Percentiles rank a stretch among this genome's conserved stretches.
phyloP scores from a whole-genome alignment of 768 basidiomycete genomes.

The Hypholoma sublateritium region DNA sequence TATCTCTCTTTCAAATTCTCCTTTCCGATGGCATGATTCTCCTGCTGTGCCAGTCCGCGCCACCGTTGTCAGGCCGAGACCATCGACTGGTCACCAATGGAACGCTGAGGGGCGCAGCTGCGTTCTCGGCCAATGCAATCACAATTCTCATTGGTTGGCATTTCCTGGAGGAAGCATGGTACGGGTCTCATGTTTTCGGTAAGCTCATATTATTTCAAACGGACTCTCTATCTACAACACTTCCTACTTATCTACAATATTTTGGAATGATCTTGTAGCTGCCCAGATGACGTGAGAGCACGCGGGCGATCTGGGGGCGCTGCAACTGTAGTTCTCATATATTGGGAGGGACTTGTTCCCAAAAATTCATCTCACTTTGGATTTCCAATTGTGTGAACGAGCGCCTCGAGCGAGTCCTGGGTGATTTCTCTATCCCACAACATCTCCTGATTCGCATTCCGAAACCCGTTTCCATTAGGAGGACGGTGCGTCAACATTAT shows the following conservation, averaged over 20 bases:
- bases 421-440: not conserved
- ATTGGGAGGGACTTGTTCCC: not conserved
- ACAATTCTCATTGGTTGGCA: too few species aligned
- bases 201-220: too few species aligned
- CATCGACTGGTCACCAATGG: too few species aligned
- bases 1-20: too few species aligned
- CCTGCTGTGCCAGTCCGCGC: too few species aligned
- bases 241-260: not conserved
- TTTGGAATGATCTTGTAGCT: not conserved
- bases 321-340: not conserved
- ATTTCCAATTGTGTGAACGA: not conserved
- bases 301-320: not conserved
- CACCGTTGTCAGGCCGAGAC: too few species aligned
- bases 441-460: not conserved
- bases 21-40: too few species aligned
- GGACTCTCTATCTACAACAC: not conserved
- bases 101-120: too few species aligned
- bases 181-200: too few species aligned
- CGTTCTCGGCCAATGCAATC: too few species aligned
- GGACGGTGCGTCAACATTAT: too few species aligned
- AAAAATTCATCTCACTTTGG: not conserved
- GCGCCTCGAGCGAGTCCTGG: not conserved
- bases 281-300: not conserved
- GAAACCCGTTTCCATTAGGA: not conserved
- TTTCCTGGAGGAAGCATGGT: too few species aligned